These are phyloP conservation scores for Macrophomina pseudophaseolina DNA, from an alignment of 2,329 filamentous ascomycete genomes.

Conservation along the genomic window DNA sequence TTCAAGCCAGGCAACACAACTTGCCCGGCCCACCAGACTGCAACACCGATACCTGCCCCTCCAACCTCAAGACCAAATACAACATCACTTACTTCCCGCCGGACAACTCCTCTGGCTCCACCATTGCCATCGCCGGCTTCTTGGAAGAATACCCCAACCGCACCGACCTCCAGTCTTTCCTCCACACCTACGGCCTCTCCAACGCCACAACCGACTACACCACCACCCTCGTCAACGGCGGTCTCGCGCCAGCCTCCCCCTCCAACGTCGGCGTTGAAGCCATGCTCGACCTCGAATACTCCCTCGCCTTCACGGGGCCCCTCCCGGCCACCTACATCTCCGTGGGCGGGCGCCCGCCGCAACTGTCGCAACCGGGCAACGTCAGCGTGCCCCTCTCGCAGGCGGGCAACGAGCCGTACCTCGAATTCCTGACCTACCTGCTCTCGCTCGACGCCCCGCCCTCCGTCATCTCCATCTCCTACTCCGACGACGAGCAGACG, in stretches of 20 bases:
- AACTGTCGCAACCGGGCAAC: slow-evolving; percentile 47
- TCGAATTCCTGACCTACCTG: slow-evolving; percentile 66
- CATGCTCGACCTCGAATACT: slow-evolving; percentile 68
- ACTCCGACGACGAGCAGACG: slow-evolving; percentile 70
- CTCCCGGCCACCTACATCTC: slow-evolving; percentile 63
- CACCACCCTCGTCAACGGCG: slow-evolving; percentile 38
- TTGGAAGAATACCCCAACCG: slow-evolving; percentile 57
- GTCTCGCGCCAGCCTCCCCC: slow-evolving; percentile 34
- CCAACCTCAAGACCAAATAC: slow-evolving; percentile 30
- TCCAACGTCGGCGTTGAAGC: slow-evolving; percentile 55
- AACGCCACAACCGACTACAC: slow-evolving; percentile 54
- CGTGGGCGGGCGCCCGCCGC: slow-evolving; percentile 63
- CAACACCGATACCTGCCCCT: slow-evolving; percentile 25
- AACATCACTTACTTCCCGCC: slow-evolving; percentile 39
- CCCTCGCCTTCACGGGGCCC: slow-evolving; percentile 60
- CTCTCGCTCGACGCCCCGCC: slow-evolving; percentile 55
- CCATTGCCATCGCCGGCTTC: slow-evolving; percentile 58
- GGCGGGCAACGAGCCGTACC: slow-evolving; percentile 52
- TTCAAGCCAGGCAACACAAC: neutral
- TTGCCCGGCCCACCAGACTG: neutral
- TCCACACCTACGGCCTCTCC: slow-evolving; percentile 47
- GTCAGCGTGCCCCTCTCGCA: slow-evolving; percentile 32
- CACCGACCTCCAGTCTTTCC: slow-evolving; percentile 44
- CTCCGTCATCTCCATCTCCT: slow-evolving; percentile 68
- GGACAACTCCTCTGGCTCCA: slow-evolving; percentile 52